Evolutionary conservation across 2,329 filamentous ascomycete genomes (phyloP), one percentile per base, ranked within the genome.

Genomic region (Pleoardoris graminearum): DNA sequence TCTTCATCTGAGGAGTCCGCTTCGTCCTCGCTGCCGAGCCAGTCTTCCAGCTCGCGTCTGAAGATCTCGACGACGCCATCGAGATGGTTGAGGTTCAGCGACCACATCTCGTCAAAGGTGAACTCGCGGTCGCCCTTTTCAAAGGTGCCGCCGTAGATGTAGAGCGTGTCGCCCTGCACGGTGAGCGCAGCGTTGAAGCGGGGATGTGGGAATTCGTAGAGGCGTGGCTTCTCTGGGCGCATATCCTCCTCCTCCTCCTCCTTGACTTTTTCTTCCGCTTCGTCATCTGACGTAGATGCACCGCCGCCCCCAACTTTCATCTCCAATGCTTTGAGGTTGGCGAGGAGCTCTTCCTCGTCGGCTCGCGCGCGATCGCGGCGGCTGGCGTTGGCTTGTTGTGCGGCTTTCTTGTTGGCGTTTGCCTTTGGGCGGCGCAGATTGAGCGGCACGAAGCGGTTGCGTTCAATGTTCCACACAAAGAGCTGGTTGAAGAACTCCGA

Each of bases 401-500:
- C 61, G 70, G 78, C 66, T 30, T 80, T 81, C 60, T 84, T 86
- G 61, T 86, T 88, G 57, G 85, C 82, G 42, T 83, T 83, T 17
- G 81, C 78, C 22, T 91, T 85, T 2, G 90, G 84, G 62, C 91
- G 90, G 47, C 92, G 82, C 39, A 97, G 78, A 8, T 79, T 78
- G 38, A 97, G 79, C 2, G 89, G 90, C 78, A 97, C 97, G 77
- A 96, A 97, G 7, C 94, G 83, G 70, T 99, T 99, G 53, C 93
- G 85, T 66, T 97, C 94, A 57, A 96, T 86, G 68, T 96, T 97
- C 90, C 92, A 97, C 4, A 92, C 89, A 66, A 89, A 95, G 21
- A 97, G 76, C 50, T 87, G 84, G 65, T 97, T 93, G 78, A 97
- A 99, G 75, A 99, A 99, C 71, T 97, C 92, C 68, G 90, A 96